Percentiles rank a stretch among this genome's conserved stretches.
Evolutionary conservation across 1,139 yeast species (phyloP).

Genomic region (Taphrina pruni): DNA sequence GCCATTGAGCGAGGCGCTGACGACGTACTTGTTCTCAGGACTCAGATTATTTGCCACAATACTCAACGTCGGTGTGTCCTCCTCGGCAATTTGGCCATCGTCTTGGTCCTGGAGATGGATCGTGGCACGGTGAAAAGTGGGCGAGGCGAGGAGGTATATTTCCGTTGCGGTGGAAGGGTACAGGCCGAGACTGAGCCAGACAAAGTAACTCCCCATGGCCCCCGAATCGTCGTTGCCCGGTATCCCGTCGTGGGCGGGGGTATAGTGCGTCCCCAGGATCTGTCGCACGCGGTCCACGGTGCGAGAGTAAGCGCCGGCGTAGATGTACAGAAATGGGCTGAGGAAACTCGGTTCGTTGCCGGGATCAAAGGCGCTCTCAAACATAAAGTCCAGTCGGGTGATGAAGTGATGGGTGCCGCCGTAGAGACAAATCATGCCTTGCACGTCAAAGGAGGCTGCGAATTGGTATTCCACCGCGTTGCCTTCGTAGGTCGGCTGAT

Average conservation of each 20-base stretch:
- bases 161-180: conserved; percentile 36
- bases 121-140: conserved; percentile 14
- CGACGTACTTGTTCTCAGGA: conserved; percentile 14
- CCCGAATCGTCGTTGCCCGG: conserved; percentile 39
- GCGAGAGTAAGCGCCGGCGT: conserved; percentile 30
- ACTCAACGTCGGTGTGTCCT: not conserved
- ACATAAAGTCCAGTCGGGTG: conserved; percentile 31
- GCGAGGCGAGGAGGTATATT: conserved; percentile 25
- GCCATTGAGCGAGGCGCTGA: conserved; percentile 25
- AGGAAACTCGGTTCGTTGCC: conserved; percentile 40
- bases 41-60: conserved; percentile 14
- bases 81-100: not conserved
- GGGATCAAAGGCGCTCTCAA: conserved; percentile 34
- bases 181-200: conserved; percentile 37
- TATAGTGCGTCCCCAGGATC: conserved; percentile 23
- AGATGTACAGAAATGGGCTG: conserved; percentile 37
- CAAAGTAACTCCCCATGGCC: conserved; percentile 37
- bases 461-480: conserved; percentile 37
- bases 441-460: conserved; percentile 33
- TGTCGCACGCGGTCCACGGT: conserved; percentile 30
- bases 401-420: conserved; percentile 21
- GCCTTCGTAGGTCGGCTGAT: conserved; percentile 36
- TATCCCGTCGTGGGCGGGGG: conserved; percentile 29
- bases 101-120: not conserved
- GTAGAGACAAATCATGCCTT: conserved; percentile 35